Percentiles rank a stretch among this genome's conserved stretches.
phyloP scores from a whole-genome alignment of 108 stramenopile genomes.

The Nannochloropsis gaditana region DNA sequence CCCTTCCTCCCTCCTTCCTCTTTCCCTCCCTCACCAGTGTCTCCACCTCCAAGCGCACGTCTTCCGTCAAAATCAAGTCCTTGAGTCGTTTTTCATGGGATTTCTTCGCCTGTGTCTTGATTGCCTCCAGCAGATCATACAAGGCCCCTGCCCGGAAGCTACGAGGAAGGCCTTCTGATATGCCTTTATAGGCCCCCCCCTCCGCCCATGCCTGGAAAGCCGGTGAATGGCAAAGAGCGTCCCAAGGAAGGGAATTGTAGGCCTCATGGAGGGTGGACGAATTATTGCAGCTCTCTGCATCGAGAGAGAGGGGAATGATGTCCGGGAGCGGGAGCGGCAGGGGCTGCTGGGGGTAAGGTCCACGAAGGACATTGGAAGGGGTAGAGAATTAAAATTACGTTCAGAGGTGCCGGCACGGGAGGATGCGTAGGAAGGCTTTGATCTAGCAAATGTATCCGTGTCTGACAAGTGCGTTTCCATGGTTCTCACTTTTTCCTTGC shows the following conservation, averaged over 20 bases:
- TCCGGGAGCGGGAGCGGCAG: not conserved
- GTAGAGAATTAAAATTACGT: too few relatives aligned
- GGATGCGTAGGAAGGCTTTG: too few relatives aligned
- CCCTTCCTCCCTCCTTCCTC: not conserved
- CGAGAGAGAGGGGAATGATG: not conserved
- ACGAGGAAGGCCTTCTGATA: too few relatives aligned
- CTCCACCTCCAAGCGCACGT: not conserved
- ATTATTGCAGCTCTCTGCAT: not conserved
- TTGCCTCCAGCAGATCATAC: not conserved
- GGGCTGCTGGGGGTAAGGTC: not conserved
- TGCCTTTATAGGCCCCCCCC: too few relatives aligned
- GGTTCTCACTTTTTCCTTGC: not conserved
- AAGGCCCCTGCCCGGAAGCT: not conserved
- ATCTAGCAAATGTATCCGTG: too few relatives aligned
- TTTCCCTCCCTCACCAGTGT: not conserved
- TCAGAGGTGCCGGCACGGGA: too few relatives aligned
- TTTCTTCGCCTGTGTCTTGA: not conserved
- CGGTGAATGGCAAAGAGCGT: not conserved
- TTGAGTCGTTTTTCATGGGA: not conserved
- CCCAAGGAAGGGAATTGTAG: not conserved
- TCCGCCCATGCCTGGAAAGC: not conserved
- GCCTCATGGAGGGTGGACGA: not conserved
- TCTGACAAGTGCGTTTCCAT: too few relatives aligned
- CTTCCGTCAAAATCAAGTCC: not conserved
- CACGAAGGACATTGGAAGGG: too few relatives aligned